Evolutionary conservation across 2,329 filamentous ascomycete genomes (phyloP).

Genomic region (Aureobasidium sp.): DNA sequence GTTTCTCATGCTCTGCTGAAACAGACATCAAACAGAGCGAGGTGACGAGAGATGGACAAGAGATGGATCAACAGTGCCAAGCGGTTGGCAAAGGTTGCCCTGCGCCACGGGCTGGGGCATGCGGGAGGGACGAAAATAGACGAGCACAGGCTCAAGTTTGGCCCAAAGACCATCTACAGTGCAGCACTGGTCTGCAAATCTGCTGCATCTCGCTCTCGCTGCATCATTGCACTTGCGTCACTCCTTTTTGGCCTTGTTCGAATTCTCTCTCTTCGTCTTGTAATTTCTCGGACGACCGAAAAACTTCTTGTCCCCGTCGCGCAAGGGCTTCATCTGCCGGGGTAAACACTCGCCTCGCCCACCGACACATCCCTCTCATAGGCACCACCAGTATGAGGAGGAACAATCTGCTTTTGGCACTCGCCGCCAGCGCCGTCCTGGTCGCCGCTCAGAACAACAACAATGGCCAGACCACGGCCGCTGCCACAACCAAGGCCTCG

Average conservation of each 20-base stretch:
- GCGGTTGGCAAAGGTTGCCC: not conserved
- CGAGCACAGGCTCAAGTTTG: not conserved
- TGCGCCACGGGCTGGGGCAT: constrained; percentile 2
- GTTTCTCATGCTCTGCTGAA: constrained; percentile 39
- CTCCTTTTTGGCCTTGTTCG: not conserved
- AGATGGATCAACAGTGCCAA: not conserved
- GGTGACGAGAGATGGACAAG: not conserved
- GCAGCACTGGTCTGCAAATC: not conserved
- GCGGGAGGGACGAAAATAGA: not conserved
- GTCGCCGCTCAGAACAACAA: constrained; percentile 8
- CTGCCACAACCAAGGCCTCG: not conserved
- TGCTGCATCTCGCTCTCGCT: constrained; percentile 4
- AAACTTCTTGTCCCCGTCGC: not conserved
- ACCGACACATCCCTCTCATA: not conserved
- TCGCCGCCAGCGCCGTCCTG: not conserved
- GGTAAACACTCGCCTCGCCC: constrained; percentile 3
- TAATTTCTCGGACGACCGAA: not conserved
- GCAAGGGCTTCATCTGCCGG: not conserved
- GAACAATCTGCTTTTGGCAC: not conserved
- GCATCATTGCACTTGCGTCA: constrained; percentile 4
- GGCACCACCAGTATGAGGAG: not conserved
- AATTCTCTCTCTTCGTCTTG: not conserved
- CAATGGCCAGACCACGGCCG: not conserved
- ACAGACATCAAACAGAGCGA: not conserved
- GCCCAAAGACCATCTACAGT: not conserved